phyloP scores from a whole-genome alignment of 768 basidiomycete species.

The Lactifluus subvellereus region DNA sequence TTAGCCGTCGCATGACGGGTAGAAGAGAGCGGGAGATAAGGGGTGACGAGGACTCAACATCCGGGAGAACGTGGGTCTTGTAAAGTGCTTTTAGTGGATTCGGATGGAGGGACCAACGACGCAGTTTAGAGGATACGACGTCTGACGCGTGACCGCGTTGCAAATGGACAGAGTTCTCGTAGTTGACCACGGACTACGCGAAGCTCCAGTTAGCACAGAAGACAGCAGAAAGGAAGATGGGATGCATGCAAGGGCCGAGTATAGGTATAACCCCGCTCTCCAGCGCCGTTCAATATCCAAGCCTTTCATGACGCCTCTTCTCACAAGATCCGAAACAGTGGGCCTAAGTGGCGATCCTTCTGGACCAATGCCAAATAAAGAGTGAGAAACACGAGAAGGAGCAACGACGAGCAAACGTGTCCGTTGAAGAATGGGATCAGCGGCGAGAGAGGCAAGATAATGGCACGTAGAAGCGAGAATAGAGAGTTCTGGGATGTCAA shows the following conservation, averaged over 20 bases:
- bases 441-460: slow-evolving; percentile 43
- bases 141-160: slow-evolving; percentile 49
- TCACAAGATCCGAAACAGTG: slow-evolving; percentile 59
- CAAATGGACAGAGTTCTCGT: slow-evolving; percentile 51
- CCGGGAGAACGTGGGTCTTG: slow-evolving; percentile 51
- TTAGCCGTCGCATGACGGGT: slow-evolving; percentile 58
- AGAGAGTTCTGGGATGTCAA: slow-evolving; percentile 69
- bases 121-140: slow-evolving; percentile 49
- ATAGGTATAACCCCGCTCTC: slow-evolving; percentile 61
- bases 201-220: not conserved
- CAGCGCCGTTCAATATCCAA: slow-evolving; percentile 59
- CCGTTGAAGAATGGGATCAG: slow-evolving; percentile 60
- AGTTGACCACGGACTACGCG: slow-evolving; percentile 59
- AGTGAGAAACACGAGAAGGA: slow-evolving; percentile 63
- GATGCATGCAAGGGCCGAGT: slow-evolving; percentile 49
- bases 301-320: slow-evolving; percentile 65
- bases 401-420: slow-evolving; percentile 54
- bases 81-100: slow-evolving; percentile 40
- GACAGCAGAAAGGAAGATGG: not conserved
- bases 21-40: slow-evolving; percentile 55
- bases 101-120: slow-evolving; percentile 38
- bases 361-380: slow-evolving; percentile 53
- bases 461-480: slow-evolving; percentile 45
- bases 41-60: slow-evolving; percentile 53
- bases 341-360: slow-evolving; percentile 55